These are phyloP conservation scores for Exophiala oligosperma DNA, from an alignment of 2,329 filamentous ascomycete species.

Conservation along the genomic window DNA sequence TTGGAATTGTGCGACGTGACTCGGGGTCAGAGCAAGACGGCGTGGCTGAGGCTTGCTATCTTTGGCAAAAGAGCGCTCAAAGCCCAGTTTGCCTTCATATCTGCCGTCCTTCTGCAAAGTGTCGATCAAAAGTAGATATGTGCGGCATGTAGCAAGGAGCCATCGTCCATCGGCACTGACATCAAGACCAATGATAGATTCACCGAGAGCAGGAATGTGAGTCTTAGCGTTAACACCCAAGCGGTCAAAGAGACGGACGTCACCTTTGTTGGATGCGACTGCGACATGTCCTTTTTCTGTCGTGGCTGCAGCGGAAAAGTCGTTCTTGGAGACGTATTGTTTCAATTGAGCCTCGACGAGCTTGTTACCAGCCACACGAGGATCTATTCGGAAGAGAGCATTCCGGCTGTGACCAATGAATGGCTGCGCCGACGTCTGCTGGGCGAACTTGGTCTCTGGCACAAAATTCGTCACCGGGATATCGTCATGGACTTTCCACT, in stretches of 20 bases:
- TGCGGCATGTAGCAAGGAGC: slow-evolving; percentile 91
- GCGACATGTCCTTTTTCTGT: slow-evolving; percentile 97
- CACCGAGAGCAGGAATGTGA: slow-evolving; percentile 89
- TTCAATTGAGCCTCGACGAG: slow-evolving; percentile 91
- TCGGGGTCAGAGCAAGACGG: slow-evolving; percentile 82
- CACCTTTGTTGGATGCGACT: slow-evolving; percentile 95
- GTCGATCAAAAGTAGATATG: slow-evolving; percentile 92
- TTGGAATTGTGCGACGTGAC: slow-evolving; percentile 95
- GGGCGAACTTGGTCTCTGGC: slow-evolving; percentile 94
- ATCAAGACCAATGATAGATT: slow-evolving; percentile 91
- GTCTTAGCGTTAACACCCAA: slow-evolving; percentile 98
- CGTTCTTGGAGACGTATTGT: slow-evolving; percentile 95
- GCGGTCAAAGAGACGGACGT: slow-evolving; percentile 93
- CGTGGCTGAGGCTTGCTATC: slow-evolving; percentile 92
- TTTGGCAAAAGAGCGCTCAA: slow-evolving; percentile 89
- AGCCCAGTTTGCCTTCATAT: slow-evolving; percentile 96
- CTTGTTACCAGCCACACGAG: slow-evolving; percentile 85
- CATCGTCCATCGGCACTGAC: slow-evolving; percentile 94
- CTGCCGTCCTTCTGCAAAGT: slow-evolving; percentile 88
- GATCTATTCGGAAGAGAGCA: slow-evolving; percentile 89
- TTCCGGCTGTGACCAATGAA: slow-evolving; percentile 93
- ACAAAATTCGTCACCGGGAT: slow-evolving; percentile 90
- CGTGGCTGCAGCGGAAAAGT: slow-evolving; percentile 90
- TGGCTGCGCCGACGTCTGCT: slow-evolving; percentile 93
- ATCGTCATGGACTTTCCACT: slow-evolving; percentile 98